Base-by-base conservation (phyloP, 768 basidiomycete species). In the Cubamyces lactineus region DNA sequence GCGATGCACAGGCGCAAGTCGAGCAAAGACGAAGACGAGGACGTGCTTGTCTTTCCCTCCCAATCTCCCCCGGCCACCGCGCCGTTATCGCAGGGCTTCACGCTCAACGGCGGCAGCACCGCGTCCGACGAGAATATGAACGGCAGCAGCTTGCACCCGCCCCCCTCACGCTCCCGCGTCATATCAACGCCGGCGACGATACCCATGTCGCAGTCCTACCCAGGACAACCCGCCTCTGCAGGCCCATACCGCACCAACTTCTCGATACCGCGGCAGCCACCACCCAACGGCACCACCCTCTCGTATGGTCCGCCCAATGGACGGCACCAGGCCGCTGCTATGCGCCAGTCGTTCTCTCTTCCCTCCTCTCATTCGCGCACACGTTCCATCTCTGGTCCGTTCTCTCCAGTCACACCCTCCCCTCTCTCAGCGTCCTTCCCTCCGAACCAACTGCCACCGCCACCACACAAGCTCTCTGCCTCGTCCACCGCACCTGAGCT, bases 301-400 rank as follows among this genome's bases (percentile, higher is more conserved):
- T 42, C 59, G 9, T 45, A 62, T 41, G 58, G 49, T 6, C 46
- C 41, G 7, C 43, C 58, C 1, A 58, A 64, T 13, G 62, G 62
- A 13, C 47, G 63, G 21, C 70, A 69, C 45, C 69, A 72, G 40
- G 46, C 68, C 12, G 66, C 72, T 12, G 64, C 67, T 23, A 66
- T 76, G 40, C 75, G 73, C 40, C 65, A 71, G 39, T 65, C 72
- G 4, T 60, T 72, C 47, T 73, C 73, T n/a, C 62, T 71, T 5
- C 72, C 73, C 47, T 65, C 65, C 54, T 19, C 73, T 65, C 81
- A 83, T 70, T 66, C 75, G 21, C 80, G 82, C 30, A 79, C 78
- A 11, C 78, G 80, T 16, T 83, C 84, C 4, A 76, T 83, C 48
- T 84, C 85, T 6, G 76, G 81, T 3, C 78, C 82, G 2, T 83